These are phyloP conservation scores for Diaporthe ampelina DNA, from an alignment of 2,329 filamentous ascomycete genomes.

Conservation along the genomic window DNA sequence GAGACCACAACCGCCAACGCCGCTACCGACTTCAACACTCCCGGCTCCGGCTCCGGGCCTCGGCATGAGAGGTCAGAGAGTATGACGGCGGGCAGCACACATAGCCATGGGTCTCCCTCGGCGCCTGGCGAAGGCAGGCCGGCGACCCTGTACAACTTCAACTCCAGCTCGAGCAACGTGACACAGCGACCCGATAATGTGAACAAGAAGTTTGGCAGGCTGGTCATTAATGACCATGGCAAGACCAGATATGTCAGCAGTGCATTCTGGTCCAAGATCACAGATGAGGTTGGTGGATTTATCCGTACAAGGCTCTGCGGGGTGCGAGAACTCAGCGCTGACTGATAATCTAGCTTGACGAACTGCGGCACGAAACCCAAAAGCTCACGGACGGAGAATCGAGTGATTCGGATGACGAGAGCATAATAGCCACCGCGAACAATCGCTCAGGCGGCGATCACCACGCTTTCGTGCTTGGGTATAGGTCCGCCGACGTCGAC, in stretches of 20 bases:
- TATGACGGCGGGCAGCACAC: slow-evolving; percentile 42
- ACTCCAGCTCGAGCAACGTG: slow-evolving; percentile 42
- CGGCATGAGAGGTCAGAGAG: slow-evolving; percentile 44
- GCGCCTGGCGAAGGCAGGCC: slow-evolving; percentile 40
- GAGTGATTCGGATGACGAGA: slow-evolving; percentile 73
- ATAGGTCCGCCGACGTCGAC: slow-evolving; percentile 78
- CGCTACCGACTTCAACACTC: slow-evolving; percentile 45
- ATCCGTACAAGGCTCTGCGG: background rate
- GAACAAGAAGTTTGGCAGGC: slow-evolving; percentile 72
- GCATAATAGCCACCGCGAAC: slow-evolving; percentile 61
- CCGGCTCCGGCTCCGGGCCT: slow-evolving; percentile 36
- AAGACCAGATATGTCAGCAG: slow-evolving; percentile 81
- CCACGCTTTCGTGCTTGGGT: slow-evolving; percentile 80
- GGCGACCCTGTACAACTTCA: slow-evolving; percentile 39
- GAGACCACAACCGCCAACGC: slow-evolving; percentile 46
- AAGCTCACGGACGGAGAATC: slow-evolving; percentile 66
- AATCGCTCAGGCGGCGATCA: slow-evolving; percentile 63
- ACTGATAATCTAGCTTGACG: slow-evolving; percentile 53
- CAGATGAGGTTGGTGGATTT: slow-evolving; percentile 72
- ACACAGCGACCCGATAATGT: slow-evolving; percentile 49
- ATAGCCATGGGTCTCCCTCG: slow-evolving; percentile 44
- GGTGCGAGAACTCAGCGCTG: slow-evolving; percentile 1
- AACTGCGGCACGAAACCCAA: slow-evolving; percentile 65
- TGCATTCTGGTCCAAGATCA: slow-evolving; percentile 82
- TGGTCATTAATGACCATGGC: slow-evolving; percentile 79